A percentile compares a stretch with the other conserved stretches of the same genome.
Evolutionary conservation across 192 early-diverging fungal species (phyloP).

Genomic region (Coemansia sp.): DNA sequence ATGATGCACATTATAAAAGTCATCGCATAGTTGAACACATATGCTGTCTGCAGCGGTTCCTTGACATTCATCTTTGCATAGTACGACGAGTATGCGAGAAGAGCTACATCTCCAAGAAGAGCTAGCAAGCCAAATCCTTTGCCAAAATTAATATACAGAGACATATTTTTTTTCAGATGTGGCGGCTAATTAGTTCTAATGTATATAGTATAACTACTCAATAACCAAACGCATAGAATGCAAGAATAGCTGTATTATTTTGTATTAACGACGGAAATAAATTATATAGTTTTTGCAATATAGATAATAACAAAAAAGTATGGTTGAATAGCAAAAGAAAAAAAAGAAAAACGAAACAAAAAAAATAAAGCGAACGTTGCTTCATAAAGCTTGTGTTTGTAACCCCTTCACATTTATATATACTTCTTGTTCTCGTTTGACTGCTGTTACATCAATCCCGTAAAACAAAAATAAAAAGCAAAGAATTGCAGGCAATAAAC

Average conservation of each 20-base stretch:
- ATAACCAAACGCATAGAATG: too few species aligned
- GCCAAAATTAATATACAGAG: not conserved
- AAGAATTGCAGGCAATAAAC: too few species aligned
- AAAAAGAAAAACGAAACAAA: not conserved
- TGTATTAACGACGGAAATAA: too few species aligned
- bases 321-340: not conserved
- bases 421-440: not conserved
- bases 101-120: not conserved
- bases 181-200: too few species aligned
- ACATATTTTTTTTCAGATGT: not conserved
- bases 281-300: not conserved
- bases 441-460: too few species aligned
- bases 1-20: not conserved
- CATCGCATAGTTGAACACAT: not conserved
- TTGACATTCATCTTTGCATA: conserved; percentile 1
- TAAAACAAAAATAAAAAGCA: too few species aligned
- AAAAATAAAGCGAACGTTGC: not conserved
- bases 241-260: too few species aligned
- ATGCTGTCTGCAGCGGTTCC: not conserved
- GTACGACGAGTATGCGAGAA: not conserved
- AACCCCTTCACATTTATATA: too few species aligned
- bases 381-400: too few species aligned
- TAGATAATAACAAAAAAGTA: not conserved
- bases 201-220: too few species aligned
- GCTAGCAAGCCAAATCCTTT: not conserved